Conservation (phyloP, 1,284 basidiomycete genomes). For the Trichosporon ovoides region DNA sequence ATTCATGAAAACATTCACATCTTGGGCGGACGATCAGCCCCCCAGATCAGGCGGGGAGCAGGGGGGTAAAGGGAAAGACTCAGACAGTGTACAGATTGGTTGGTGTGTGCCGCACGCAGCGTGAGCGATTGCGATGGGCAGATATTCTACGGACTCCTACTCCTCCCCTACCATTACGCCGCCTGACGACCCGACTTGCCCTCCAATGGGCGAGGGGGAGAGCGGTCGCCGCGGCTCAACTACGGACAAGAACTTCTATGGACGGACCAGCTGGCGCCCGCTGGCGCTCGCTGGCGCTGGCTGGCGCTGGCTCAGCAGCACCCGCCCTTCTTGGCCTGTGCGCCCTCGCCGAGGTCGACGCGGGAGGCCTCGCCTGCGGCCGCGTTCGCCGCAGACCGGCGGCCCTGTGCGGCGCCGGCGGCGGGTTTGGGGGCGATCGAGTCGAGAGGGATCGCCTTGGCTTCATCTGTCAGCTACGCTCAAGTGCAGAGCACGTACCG, state of each 20-base stretch:
- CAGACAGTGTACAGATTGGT: conserved; percentile 5
- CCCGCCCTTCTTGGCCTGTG: conserved; percentile 44
- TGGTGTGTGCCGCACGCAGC: neutral
- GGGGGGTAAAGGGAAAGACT: neutral
- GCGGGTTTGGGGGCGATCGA: conserved; percentile 70
- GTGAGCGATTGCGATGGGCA: too few species aligned
- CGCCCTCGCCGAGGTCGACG: conserved; percentile 67
- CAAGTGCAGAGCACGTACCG: conserved; percentile 59
- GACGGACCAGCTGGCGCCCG: too few species aligned
- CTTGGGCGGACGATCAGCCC: neutral
- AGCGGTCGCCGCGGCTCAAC: too few species aligned
- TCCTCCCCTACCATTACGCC: neutral
- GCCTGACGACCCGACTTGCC: too few species aligned
- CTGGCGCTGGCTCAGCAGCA: conserved; percentile 31
- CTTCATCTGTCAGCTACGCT: conserved; percentile 49
- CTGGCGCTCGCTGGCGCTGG: too few species aligned
- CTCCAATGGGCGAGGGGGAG: too few species aligned
- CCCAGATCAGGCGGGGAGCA: neutral
- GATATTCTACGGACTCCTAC: neutral
- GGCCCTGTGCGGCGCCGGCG: conserved; percentile 56
- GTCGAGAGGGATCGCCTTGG: conserved; percentile 96
- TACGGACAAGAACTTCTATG: too few species aligned
- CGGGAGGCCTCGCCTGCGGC: conserved; percentile 55
- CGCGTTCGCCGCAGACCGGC: conserved; percentile 54
- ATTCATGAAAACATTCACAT: conserved; percentile 1